Evolutionary conservation across 768 basidiomycete genomes (phyloP).

Genomic region (Tremella mesenterica): DNA sequence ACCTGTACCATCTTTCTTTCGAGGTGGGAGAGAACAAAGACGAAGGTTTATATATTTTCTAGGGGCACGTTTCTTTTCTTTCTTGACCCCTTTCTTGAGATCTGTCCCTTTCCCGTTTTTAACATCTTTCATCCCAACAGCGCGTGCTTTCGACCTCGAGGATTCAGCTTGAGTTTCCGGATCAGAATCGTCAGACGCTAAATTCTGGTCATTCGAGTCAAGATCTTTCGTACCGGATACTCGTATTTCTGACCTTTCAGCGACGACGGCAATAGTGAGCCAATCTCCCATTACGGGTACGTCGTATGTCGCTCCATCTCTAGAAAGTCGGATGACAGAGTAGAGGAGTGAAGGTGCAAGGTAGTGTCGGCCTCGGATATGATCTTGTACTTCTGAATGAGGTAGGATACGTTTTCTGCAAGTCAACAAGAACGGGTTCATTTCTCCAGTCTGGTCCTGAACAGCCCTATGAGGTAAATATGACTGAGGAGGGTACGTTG

Average conservation of each 20-base stretch:
- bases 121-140: no score
- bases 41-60: slow-evolving; percentile 67
- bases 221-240: slow-evolving; percentile 50
- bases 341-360: slow-evolving; percentile 83
- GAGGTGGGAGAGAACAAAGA: slow-evolving; percentile 50
- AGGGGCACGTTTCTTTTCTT: slow-evolving; percentile 36
- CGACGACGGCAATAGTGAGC: slow-evolving; percentile 92
- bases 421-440: no score
- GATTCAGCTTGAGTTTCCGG: no score
- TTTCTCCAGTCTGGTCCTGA: no score
- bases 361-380: slow-evolving; percentile 74
- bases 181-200: slow-evolving; percentile 5
- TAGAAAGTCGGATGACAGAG: slow-evolving; percentile 66
- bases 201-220: slow-evolving; percentile 2
- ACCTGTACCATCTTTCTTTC: slow-evolving; percentile 57
- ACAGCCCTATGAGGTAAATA: no score
- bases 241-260: slow-evolving; percentile 73
- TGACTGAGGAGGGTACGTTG: no score
- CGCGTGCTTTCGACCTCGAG: no score
- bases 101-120: neutral
- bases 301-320: slow-evolving; percentile 76
- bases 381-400: slow-evolving; percentile 69
- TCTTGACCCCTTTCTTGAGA: slow-evolving; percentile 8
- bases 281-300: slow-evolving; percentile 88
- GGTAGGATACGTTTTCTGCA: slow-evolving; percentile 62